A percentile compares a stretch with the other conserved stretches of the same genome.
phyloP scores from a whole-genome alignment of 2,329 filamentous ascomycete genomes.

The Ophiostoma ulmi region DNA sequence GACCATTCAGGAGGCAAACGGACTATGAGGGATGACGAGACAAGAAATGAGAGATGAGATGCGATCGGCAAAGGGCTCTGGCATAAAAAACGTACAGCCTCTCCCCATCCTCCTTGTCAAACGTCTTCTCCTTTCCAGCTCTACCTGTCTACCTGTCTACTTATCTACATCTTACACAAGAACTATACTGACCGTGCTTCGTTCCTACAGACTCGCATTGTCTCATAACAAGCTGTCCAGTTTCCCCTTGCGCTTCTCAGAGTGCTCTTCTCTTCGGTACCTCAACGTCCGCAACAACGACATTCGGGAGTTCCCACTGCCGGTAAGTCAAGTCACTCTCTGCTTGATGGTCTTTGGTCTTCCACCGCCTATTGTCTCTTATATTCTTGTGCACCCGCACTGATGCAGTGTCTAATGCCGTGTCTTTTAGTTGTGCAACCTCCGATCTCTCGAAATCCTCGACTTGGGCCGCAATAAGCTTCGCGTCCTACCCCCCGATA shows the following conservation, averaged over 20 bases:
- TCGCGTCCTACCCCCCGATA: constrained; percentile 68
- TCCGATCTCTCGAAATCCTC: constrained; percentile 83
- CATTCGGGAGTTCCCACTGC: constrained; percentile 57
- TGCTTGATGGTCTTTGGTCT: constrained; percentile 17
- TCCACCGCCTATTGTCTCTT: constrained; percentile 14
- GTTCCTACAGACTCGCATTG: constrained; percentile 60
- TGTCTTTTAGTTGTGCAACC: constrained; percentile 65
- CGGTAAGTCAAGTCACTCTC: constrained; percentile 38
- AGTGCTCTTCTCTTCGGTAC: constrained; percentile 73
- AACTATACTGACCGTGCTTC: background rate
- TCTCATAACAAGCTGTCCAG: constrained; percentile 71
- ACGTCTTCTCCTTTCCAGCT: background rate
- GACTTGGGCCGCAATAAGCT: constrained; percentile 89
- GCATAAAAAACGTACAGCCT: background rate
- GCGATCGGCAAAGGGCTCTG: background rate
- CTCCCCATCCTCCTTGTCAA: background rate
- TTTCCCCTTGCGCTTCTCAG: constrained; percentile 66
- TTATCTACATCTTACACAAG: background rate
- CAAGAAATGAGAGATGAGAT: background rate
- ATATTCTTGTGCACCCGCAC: constrained; percentile 24
- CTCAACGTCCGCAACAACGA: constrained; percentile 74
- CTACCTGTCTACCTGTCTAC: background rate
- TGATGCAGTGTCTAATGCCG: constrained; percentile 13
- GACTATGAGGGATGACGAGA: background rate
- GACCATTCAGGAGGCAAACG: background rate